A percentile compares a stretch with the other conserved stretches of the same genome.
These are phyloP conservation scores for Trametes meyenii DNA, from an alignment of 768 basidiomycete species.

Conservation along the genomic window DNA sequence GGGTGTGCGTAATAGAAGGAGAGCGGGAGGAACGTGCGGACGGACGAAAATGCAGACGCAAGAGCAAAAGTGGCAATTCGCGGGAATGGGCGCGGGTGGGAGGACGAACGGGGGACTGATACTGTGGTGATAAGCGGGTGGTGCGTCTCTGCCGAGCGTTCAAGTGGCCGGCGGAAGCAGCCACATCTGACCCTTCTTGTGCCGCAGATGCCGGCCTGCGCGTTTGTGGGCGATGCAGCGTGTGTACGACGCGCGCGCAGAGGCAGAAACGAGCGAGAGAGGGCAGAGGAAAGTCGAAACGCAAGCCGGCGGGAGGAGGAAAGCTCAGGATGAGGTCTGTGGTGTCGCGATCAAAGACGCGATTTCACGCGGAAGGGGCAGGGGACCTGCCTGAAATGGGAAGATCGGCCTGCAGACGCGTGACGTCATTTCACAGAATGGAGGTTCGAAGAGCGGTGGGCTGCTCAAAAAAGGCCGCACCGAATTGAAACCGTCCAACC, in stretches of 20 bases:
- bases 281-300: not conserved
- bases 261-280: not conserved
- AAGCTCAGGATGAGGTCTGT: not conserved
- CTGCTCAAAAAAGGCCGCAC: conserved; percentile 4
- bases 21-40: not conserved
- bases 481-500: not conserved
- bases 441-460: not conserved
- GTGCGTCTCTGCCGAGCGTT: conserved; percentile 7
- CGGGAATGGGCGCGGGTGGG: not conserved
- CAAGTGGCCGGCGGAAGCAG: conserved; percentile 12
- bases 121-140: conserved; percentile 19
- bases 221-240: too few relatives aligned
- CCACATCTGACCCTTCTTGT: conserved; percentile 2
- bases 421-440: conserved; percentile 19
- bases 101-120: conserved; percentile 26
- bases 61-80: conserved; percentile 10
- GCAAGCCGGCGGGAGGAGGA: not conserved
- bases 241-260: not conserved
- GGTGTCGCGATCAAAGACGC: not conserved
- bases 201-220: not conserved
- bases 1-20: not conserved
- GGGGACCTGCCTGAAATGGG: conserved; percentile 8
- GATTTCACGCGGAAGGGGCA: conserved; percentile 11
- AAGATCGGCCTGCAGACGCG: conserved; percentile 11
- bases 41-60: conserved; percentile 4